phyloP scores from a whole-genome alignment of 306 rosid species.

The Cucumis melo region DNA sequence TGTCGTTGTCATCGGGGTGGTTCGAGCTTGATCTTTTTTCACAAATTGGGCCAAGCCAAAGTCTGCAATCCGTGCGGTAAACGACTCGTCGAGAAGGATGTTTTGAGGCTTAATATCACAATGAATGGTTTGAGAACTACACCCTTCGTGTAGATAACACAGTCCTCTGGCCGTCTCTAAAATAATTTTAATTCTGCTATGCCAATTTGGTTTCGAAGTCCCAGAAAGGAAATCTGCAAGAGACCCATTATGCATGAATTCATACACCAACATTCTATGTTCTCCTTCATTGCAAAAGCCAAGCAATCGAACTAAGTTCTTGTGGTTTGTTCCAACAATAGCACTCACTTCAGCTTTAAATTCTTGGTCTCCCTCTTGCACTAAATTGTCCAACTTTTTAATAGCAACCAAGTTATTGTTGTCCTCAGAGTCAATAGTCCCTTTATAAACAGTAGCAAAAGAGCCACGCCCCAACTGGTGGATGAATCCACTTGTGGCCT shows the following conservation, averaged over 20 bases:
- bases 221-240: constrained; percentile 9
- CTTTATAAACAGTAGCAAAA: constrained; percentile 7
- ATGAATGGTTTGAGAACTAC: constrained; percentile 25
- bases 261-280: constrained; percentile 14
- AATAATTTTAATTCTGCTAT: constrained; percentile 8
- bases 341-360: constrained; percentile 21
- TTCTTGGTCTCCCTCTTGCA: constrained; percentile 23
- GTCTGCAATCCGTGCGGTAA: constrained; percentile 18
- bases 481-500: background rate
- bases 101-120: constrained; percentile 42
- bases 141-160: constrained; percentile 28
- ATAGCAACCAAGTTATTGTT: constrained; percentile 19
- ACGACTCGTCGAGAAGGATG: constrained; percentile 23
- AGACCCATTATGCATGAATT: constrained; percentile 16
- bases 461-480: background rate
- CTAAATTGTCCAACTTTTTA: constrained; percentile 17
- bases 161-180: constrained; percentile 18
- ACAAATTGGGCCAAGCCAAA: constrained; percentile 34
- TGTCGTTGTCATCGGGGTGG: background rate
- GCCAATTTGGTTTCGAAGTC: constrained; percentile 8
- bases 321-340: constrained; percentile 22
- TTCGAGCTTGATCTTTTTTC: constrained; percentile 18
- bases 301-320: constrained; percentile 3
- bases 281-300: constrained; percentile 16
- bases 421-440: constrained; percentile 1